A percentile compares a stretch with the other conserved stretches of the same genome.
These are phyloP conservation scores for Chlamydomonas asymmetrica DNA, from an alignment of 139 green algal species.

Conservation along the genomic window DNA sequence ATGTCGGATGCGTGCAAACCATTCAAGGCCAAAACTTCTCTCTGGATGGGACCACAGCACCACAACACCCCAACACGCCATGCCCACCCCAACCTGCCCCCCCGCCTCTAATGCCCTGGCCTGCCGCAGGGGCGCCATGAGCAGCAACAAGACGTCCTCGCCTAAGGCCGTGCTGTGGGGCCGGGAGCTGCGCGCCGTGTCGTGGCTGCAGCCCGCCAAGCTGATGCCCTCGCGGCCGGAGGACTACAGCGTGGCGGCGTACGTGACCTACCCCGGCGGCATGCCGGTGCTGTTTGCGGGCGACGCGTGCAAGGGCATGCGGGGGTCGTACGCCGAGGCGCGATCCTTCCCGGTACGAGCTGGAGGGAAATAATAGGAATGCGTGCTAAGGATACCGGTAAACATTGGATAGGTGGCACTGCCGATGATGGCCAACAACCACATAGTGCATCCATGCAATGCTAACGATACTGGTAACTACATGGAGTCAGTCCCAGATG, in stretches of 20 bases:
- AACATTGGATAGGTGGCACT: too few relatives aligned
- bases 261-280: conserved; percentile 28
- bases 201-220: conserved; percentile 32
- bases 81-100: conserved; percentile 6
- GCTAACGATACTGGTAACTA: too few relatives aligned
- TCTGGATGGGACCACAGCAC: too few relatives aligned
- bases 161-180: conserved; percentile 59
- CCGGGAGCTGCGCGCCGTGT: conserved; percentile 10
- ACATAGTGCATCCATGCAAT: too few relatives aligned
- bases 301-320: conserved; percentile 11
- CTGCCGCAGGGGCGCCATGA: too few relatives aligned
- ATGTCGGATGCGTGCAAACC: too few relatives aligned
- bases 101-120: too few relatives aligned
- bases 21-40: too few relatives aligned
- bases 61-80: conserved; percentile 6
- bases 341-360: conserved; percentile 14
- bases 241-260: conserved; percentile 12
- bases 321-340: conserved; percentile 22
- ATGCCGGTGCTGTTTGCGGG: conserved; percentile 27
- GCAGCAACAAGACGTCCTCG: too few relatives aligned
- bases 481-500: too few relatives aligned
- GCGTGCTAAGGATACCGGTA: too few relatives aligned
- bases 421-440: too few relatives aligned
- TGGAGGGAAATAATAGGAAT: conserved; percentile 1
- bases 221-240: conserved; percentile 7